Conservation (phyloP, 106 monocot genomes). For the Platanthera zijinensis region DNA sequence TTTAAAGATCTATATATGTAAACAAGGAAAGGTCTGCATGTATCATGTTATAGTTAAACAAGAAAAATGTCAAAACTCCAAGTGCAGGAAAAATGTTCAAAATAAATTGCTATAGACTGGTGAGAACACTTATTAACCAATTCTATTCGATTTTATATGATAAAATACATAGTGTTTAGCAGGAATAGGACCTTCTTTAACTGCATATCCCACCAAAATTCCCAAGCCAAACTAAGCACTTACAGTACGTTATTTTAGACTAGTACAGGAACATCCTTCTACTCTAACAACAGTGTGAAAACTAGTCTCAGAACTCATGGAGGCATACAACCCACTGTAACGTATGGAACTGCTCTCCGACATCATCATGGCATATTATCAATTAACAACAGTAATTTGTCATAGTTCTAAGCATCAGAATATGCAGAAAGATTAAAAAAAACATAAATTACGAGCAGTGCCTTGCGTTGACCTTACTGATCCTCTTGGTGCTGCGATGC, state of each 20-base stretch:
- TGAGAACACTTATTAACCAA: background rate
- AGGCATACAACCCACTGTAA: background rate
- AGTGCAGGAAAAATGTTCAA: background rate
- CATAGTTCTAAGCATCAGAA: background rate
- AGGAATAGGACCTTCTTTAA: background rate
- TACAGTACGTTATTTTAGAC: background rate
- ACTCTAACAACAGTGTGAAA: no score
- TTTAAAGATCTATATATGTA: background rate
- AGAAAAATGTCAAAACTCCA: background rate
- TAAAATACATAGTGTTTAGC: background rate
- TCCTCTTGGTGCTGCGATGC: conserved; percentile 66
- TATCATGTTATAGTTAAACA: background rate
- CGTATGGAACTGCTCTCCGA: background rate
- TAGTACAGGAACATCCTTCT: background rate
- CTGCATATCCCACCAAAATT: background rate
- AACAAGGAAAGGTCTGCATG: background rate
- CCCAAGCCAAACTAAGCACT: background rate
- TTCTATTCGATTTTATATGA: background rate
- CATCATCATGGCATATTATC: background rate
- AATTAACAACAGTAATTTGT: background rate
- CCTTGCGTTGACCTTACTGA: conserved; percentile 49
- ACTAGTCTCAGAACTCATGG: no score
- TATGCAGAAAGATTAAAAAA: background rate
- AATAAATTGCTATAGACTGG: background rate
- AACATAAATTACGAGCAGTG: background rate